These are phyloP conservation scores for Fusarium mangiferae DNA, from an alignment of 2,329 filamentous ascomycete species.

Conservation along the genomic window DNA sequence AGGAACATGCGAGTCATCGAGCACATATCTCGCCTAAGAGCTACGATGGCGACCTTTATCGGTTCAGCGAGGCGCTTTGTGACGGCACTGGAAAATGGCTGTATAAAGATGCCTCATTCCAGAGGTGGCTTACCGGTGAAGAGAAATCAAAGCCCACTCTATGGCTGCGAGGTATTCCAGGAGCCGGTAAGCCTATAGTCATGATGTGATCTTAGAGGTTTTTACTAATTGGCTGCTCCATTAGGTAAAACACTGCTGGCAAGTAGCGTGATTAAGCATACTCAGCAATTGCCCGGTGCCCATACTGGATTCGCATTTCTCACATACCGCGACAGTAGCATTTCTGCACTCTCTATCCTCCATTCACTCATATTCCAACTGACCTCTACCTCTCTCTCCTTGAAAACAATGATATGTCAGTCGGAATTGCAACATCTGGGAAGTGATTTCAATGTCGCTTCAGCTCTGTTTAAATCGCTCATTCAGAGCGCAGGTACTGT, in stretches of 20 bases:
- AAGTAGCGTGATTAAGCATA: background rate
- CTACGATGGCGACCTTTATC: background rate
- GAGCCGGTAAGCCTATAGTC: background rate
- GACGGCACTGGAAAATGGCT: background rate
- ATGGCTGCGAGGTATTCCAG: background rate
- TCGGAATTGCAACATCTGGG: background rate
- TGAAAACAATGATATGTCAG: background rate
- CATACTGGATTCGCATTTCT: background rate
- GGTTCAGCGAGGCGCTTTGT: background rate
- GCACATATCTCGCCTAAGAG: background rate
- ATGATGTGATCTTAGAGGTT: too few species aligned
- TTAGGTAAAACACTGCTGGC: background rate
- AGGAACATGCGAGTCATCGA: background rate
- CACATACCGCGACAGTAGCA: background rate
- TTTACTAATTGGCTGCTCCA: accelerated
- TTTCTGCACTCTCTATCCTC: background rate
- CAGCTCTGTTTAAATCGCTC: accelerated
- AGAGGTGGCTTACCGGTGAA: background rate
- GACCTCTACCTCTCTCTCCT: background rate
- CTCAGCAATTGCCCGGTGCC: background rate
- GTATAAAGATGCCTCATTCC: too few species aligned
- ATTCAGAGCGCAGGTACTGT: background rate
- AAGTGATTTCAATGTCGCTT: accelerated
- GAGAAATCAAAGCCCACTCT: background rate
- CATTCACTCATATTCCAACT: background rate